Conservation (phyloP, 768 basidiomycete species). For the Phanerochaete carnosa region DNA sequence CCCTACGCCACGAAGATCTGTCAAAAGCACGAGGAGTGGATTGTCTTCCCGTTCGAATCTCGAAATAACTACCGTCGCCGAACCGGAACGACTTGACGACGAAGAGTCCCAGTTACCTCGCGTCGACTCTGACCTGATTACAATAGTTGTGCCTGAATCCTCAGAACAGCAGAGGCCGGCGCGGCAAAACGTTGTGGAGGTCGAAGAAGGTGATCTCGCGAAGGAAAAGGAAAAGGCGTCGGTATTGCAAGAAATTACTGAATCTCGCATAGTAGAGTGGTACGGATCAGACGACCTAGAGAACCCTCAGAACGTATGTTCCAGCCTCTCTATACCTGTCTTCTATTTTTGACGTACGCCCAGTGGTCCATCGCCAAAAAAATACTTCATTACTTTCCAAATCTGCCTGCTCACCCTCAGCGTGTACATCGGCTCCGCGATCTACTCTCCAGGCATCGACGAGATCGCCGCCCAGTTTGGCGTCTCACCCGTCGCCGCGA, state of each 20-base stretch:
- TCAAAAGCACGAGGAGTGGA: background rate
- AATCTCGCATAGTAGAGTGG: constrained; percentile 21
- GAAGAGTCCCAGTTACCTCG: background rate
- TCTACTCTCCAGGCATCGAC: constrained; percentile 30
- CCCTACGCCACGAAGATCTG: background rate
- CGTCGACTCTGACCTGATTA: background rate
- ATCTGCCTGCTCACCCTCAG: constrained; percentile 31
- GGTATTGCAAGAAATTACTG: background rate
- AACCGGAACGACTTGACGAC: background rate
- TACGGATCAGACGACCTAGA: constrained; percentile 27
- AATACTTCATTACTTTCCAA: constrained; percentile 28
- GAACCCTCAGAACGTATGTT: constrained; percentile 20
- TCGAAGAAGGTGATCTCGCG: background rate
- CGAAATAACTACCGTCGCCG: background rate
- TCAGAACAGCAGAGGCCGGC: background rate
- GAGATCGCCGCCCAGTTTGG: constrained; percentile 24
- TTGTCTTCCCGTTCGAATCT: background rate
- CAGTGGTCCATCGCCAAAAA: constrained; percentile 29
- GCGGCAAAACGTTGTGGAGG: too few relatives aligned
- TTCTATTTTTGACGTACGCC: background rate
- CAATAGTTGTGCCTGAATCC: background rate
- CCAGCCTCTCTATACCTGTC: background rate
- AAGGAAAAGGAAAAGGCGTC: background rate
- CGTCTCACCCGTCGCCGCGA: constrained; percentile 25
- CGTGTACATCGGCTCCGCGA: constrained; percentile 34